Percentiles rank a stretch among this genome's conserved stretches.
These are phyloP conservation scores for Smallanthus sonchifolius DNA, from an alignment of 129 eudicot genomes.

Conservation along the genomic window DNA sequence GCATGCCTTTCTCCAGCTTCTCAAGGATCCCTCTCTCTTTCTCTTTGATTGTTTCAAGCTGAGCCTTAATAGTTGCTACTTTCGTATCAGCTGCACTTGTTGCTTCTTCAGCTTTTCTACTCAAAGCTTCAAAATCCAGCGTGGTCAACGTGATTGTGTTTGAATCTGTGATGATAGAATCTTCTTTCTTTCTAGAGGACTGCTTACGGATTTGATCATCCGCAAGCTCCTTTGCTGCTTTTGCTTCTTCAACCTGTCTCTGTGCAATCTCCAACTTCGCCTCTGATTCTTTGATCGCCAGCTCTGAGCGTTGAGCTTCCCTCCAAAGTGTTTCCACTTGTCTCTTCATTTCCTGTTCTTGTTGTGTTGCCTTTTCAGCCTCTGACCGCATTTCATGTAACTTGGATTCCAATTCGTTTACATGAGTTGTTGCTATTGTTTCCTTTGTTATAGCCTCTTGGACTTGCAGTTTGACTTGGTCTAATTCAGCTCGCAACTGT, in stretches of 20 bases:
- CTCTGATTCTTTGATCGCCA: constrained; percentile 38
- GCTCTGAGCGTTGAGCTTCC: constrained; percentile 49
- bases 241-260: constrained; percentile 70
- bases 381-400: constrained; percentile 37
- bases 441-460: constrained; percentile 36
- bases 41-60: constrained; percentile 51
- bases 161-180: neutral
- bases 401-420: constrained; percentile 29
- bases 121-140: constrained; percentile 55
- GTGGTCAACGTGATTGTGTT: constrained; percentile 43
- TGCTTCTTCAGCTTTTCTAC: constrained; percentile 45
- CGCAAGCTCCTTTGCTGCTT: constrained; percentile 54
- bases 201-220: constrained; percentile 41
- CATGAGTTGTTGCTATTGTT: constrained; percentile 24
- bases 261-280: constrained; percentile 41
- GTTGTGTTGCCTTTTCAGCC: constrained; percentile 41
- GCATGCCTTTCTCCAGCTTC: constrained; percentile 47
- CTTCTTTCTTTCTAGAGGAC: constrained; percentile 10
- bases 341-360: constrained; percentile 48
- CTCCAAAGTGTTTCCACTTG: constrained; percentile 29
- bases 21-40: constrained; percentile 44
- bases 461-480: constrained; percentile 35
- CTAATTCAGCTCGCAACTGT: constrained; percentile 36
- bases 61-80: constrained; percentile 63
- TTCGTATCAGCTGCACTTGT: constrained; percentile 47